phyloP scores from a whole-genome alignment of 2,329 filamentous ascomycete genomes.

The Dichotomopilus funicola region DNA sequence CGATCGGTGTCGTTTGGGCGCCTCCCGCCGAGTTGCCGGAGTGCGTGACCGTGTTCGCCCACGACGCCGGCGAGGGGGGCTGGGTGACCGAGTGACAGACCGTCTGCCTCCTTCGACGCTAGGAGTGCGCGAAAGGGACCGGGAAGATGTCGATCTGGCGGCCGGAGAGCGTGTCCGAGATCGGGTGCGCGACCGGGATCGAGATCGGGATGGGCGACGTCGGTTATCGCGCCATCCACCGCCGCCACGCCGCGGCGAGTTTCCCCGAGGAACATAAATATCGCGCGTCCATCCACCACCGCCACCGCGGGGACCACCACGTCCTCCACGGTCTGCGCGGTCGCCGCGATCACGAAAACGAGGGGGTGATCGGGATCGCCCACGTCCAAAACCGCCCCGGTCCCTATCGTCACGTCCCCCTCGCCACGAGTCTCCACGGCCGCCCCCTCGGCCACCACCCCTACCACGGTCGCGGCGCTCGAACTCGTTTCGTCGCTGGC shows the following conservation, averaged over 20 bases:
- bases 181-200: slow-evolving; percentile 25
- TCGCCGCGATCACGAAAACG: slow-evolving; percentile 39
- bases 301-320: slow-evolving; percentile 19
- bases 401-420: slow-evolving; percentile 47
- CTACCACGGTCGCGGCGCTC: slow-evolving; percentile 58
- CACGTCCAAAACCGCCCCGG: slow-evolving; percentile 40
- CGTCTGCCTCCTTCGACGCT: slow-evolving; percentile 11
- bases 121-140: slow-evolving; percentile 13
- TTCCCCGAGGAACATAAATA: slow-evolving; percentile 46
- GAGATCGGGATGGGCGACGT: slow-evolving; percentile 39
- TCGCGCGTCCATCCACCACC: slow-evolving; percentile 33
- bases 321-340: slow-evolving; percentile 38
- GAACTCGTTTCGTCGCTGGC: slow-evolving; percentile 63
- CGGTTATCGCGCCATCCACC: slow-evolving; percentile 34
- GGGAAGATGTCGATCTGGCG: slow-evolving; percentile 8
- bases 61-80: slow-evolving; percentile 30
- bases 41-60: slow-evolving; percentile 28
- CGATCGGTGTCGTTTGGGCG: slow-evolving; percentile 37
- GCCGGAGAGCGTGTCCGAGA: slow-evolving; percentile 24
- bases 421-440: slow-evolving; percentile 42
- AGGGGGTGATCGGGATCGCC: slow-evolving; percentile 43
- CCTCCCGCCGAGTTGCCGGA: slow-evolving; percentile 23
- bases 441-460: slow-evolving; percentile 37
- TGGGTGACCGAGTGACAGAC: slow-evolving; percentile 24
- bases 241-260: slow-evolving; percentile 24